Base-by-base conservation (phyloP, 2,329 filamentous ascomycete species). In the Aspergillus sp. region DNA sequence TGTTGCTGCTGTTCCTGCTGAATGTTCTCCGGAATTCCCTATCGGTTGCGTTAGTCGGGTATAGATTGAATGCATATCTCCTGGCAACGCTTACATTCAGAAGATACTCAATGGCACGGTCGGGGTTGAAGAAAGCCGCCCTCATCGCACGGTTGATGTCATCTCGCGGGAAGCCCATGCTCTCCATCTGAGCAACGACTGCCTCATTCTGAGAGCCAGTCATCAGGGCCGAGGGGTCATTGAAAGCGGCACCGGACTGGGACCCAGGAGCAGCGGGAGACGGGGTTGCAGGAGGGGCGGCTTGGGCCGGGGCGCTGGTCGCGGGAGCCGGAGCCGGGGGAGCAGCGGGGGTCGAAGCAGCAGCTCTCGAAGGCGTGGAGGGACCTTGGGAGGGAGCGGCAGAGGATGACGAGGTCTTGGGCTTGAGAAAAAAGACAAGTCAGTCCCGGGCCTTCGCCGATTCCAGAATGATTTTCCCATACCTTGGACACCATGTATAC, bases 401-500 rank as follows among this genome's bases (percentile, higher is more conserved):
- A 38, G 70, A 58, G 44, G 68, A 61, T 17, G 81, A 71, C 29
- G 80, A 73, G 43, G 85, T 76, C 79, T 96, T 97, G 61, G 89
- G 88, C 85, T 93, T 68, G 17, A 31, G 14, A 25, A 47, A 45
- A 49, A 31, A 47, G 21, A 32, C 42, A 14, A 5, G 43, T 58
- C 74, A 23, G 20, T n/a, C 11, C 19, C 20, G 34, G 13, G 3
- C 17, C 3, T 45, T 11, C 9, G 40, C 11, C 11, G 21, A 21
- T 19, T 19, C 10, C 10, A 2, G 1, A 19, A 17, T 17, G 34
- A 29, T 3, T 19, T 16, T n/a, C 14, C 25, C 40, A 58, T 78
- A 96, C 92, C 89, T 97, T 97, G 71, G 90, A 91, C 65, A 96
- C 87, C 86, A 99, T 96, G 79, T 94, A 99, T 56, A 99, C 94